Percentiles rank a stretch among this genome's conserved stretches.
These are phyloP conservation scores for Fusarium buharicum DNA, from an alignment of 2,329 filamentous ascomycete genomes.

Conservation along the genomic window DNA sequence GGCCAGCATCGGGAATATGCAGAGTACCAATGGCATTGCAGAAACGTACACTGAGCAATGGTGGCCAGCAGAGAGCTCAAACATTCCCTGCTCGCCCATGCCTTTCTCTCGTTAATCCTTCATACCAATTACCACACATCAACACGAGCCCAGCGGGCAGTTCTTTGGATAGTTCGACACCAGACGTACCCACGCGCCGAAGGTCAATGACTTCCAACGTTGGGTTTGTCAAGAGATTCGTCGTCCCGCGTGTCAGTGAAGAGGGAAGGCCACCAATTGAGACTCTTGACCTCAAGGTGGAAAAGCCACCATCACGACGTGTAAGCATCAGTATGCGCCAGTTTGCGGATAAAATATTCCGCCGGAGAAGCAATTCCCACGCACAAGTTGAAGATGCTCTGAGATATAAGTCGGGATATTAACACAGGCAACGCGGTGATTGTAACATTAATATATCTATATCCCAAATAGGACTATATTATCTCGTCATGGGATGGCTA, in stretches of 20 bases:
- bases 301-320: constrained; percentile 42
- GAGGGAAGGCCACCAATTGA: constrained; percentile 41
- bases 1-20: constrained; percentile 48
- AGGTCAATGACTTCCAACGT: constrained; percentile 43
- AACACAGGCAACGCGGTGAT: constrained; percentile 29
- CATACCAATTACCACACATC: constrained; percentile 24
- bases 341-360: constrained; percentile 46
- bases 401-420: constrained; percentile 42
- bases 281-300: constrained; percentile 32
- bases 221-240: constrained; percentile 42
- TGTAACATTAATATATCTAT: constrained; percentile 39
- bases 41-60: constrained; percentile 40
- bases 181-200: constrained; percentile 37
- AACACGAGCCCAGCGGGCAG: constrained; percentile 36
- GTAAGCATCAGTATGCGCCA: constrained; percentile 45
- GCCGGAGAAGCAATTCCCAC: constrained; percentile 44
- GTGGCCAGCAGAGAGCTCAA: constrained; percentile 33
- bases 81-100: constrained; percentile 36
- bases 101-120: constrained; percentile 28
- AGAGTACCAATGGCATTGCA: constrained; percentile 44
- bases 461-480: constrained; percentile 15
- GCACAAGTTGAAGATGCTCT: constrained; percentile 42
- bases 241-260: constrained; percentile 40
- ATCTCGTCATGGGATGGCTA: neutral
- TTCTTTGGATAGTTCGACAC: constrained; percentile 26